Base-by-base conservation (phyloP, 768 basidiomycete genomes). In the Mycena indigotica region DNA sequence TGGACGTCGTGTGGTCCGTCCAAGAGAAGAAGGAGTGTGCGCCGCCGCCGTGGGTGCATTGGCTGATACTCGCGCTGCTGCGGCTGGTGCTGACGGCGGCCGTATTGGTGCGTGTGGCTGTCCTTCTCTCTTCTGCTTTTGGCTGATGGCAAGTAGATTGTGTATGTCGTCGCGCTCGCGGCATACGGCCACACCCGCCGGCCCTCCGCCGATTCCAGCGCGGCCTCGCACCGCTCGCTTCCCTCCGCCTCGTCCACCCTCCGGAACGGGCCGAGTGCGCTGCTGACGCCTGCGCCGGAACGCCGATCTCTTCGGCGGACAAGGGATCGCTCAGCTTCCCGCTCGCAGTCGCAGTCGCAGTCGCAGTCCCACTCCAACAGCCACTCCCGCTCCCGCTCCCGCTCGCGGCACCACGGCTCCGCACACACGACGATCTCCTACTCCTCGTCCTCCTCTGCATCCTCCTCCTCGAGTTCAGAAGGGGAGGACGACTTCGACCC, bases 1-100 rank as follows among this genome's bases (percentile, higher is more conserved):
- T 89, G 40, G 89, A 91, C 65, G 75, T 85, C 40, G 72, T 85
- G 10, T 91, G 89, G 89, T 79, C 82, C 4, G 73, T 76, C 13
- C 72, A 68, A 3, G 67, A 72, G 12, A 62, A 58, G 46, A 64
- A 56, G 52, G 55, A 56, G 52, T 77, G 67, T 44, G 46, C 63
- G 32, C 70, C 76, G 3, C 73, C 77, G 5, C 56, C 76, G 2
- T 85, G 83, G 78, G 72, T 75, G 1, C 69, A 73, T 6, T 91
- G 87, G 88, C 66, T 87, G 21, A 72, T 73, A 39, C 75, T 84
- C 8, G 76, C 84, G 0, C 62, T 80, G 46, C 53, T 83, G 49
- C 83, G 89, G 38, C 69, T 88, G 28, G 65, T 77, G 10, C 49
- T 88, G 23, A 89, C 88, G 1, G 57, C 74, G 35, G 58, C 72